phyloP scores from a whole-genome alignment of 1,284 basidiomycete species.

The Amylostereum areolatum region DNA sequence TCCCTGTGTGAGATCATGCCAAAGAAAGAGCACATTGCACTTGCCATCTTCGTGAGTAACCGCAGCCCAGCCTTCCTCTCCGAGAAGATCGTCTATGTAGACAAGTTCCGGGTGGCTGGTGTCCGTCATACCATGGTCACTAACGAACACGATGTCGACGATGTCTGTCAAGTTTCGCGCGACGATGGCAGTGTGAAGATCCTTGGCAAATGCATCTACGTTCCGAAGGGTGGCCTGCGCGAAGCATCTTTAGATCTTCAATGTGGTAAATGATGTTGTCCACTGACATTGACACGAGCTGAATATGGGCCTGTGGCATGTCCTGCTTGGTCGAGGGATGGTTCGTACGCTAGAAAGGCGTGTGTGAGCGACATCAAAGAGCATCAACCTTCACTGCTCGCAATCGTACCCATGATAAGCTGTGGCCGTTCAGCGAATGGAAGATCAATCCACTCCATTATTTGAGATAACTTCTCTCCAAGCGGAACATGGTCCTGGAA shows the following conservation, averaged over 20 bases:
- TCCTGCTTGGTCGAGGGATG: constrained; percentile 76
- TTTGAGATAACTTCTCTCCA: constrained; percentile 64
- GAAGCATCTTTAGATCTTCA: background rate
- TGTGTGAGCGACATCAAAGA: constrained; percentile 6
- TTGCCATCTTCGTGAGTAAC: constrained; percentile 72
- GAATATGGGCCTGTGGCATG: constrained; percentile 76
- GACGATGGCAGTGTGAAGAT: constrained; percentile 57
- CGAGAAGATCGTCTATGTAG: constrained; percentile 83
- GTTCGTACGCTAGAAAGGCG: constrained; percentile 56
- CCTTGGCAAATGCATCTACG: constrained; percentile 73
- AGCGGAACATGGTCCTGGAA: constrained; percentile 56
- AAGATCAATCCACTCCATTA: constrained; percentile 74
- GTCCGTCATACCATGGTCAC: constrained; percentile 91
- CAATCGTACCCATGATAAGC: constrained; percentile 62
- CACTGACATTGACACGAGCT: constrained; percentile 59
- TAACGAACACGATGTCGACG: constrained; percentile 86
- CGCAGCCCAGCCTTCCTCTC: constrained; percentile 49
- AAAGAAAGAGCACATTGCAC: constrained; percentile 1
- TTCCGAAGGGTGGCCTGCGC: constrained; percentile 55
- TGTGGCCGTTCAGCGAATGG: constrained; percentile 67
- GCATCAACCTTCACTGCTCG: too few species aligned
- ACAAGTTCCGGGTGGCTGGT: constrained; percentile 73
- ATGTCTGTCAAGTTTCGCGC: constrained; percentile 76
- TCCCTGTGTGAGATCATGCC: too few species aligned
- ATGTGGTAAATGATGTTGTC: background rate